Evolutionary conservation across 2,329 filamentous ascomycete species (phyloP), one percentile per base, ranked within the genome.

Genomic region (Pseudopithomyces chartarum): DNA sequence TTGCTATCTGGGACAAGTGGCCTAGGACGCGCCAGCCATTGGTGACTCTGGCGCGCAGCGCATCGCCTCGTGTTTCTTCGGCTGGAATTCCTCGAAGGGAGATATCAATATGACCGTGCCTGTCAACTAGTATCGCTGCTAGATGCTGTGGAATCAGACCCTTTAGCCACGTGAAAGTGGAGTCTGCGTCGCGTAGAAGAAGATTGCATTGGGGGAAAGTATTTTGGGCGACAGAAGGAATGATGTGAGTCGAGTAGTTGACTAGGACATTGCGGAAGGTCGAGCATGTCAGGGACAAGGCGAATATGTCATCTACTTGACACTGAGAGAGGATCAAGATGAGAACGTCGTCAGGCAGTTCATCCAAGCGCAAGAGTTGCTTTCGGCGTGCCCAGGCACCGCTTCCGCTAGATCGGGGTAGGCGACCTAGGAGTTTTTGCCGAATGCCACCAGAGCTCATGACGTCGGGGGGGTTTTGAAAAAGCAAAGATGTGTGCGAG

Each of bases 291-390:
- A 68, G 54, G 33, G 64, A 64, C 33, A 74, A 53, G 3, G 56
- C 38, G 6, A 68, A 55, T 12, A 75, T 54, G 32, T 68, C 65
- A 51, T 73, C 69, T 45, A 75, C 61, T 39, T 62, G 61, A 46
- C 68, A 73, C 51, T 65, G 60, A 8, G 56, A 67, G 46, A 56
- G 61, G 17, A 74, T 62, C 7, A 69, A 36, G 51, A 74, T 68
- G 40, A 75, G 67, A 17, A 74, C 53, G 38, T 74, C 69, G 36
- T 71, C 69, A 7, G 69, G 68, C 3, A 73, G 59, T 8, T 59
- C 54, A 36, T 59, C 45, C 50, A 68, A 64, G 38, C 46, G 47
- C 20, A 29, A 39, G n/a, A 48, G 39, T 15, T 52, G 19, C 54
- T 40, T 57, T 22, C 52, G 49, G 22, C 59, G 52, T 5, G 34